Conservation (phyloP, 371 early-diverging fungal genomes). For the Parasitella parasitica region DNA sequence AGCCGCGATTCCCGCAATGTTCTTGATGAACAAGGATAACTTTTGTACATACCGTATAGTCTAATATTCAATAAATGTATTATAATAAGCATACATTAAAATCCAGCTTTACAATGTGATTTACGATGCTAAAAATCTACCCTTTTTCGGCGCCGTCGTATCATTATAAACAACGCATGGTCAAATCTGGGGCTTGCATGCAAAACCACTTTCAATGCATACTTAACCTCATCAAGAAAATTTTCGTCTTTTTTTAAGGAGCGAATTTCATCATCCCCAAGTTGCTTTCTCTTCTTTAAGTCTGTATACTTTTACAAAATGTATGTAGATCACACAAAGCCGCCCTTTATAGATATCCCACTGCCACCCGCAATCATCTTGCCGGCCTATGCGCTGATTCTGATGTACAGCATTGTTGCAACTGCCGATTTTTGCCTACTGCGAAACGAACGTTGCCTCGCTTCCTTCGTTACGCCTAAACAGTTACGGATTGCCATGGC, state of each 20-base stretch:
- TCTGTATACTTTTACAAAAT: background rate
- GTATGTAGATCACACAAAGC: slow-evolving; percentile 8
- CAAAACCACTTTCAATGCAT: background rate
- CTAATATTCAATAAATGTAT: no score
- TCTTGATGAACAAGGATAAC: no score
- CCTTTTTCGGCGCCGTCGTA: background rate
- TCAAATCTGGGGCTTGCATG: background rate
- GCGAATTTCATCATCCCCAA: background rate
- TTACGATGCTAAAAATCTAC: no score
- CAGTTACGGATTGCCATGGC: slow-evolving; percentile 8
- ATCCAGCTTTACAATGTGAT: no score
- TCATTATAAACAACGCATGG: background rate
- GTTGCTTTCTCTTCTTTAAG: background rate
- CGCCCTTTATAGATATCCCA: slow-evolving; percentile 21
- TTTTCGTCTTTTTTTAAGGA: background rate
- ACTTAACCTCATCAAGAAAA: background rate
- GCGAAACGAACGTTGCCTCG: slow-evolving; percentile 9
- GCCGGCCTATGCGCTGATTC: background rate
- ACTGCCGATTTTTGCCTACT: slow-evolving; percentile 13
- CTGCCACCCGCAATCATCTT: slow-evolving; percentile 26
- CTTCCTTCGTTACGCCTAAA: background rate
- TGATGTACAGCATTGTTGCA: slow-evolving; percentile 2
- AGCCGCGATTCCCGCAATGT: no score
- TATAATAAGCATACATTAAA: no score
- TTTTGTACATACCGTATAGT: no score